A percentile compares a stretch with the other conserved stretches of the same genome.
phyloP scores from a whole-genome alignment of 1,284 basidiomycete species.

The Ceratobasidium sp. region DNA sequence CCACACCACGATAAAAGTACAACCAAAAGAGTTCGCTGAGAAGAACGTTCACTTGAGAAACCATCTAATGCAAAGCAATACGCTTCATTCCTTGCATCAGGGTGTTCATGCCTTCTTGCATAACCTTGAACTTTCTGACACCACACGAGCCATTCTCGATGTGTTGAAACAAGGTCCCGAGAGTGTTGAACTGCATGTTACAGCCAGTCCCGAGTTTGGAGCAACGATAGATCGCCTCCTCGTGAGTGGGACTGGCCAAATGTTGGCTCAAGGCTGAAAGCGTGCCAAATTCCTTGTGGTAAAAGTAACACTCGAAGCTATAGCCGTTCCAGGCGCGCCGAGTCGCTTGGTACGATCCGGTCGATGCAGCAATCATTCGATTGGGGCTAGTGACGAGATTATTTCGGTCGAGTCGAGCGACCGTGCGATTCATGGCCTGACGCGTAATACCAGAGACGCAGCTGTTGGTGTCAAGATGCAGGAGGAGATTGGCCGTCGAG shows the following conservation, averaged over 20 bases:
- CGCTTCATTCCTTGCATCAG: constrained; percentile 25
- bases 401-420: neutral
- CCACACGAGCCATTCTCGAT: constrained; percentile 41
- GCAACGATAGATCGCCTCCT: constrained; percentile 57
- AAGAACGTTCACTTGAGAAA: neutral
- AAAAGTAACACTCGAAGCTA: constrained; percentile 63
- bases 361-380: constrained; percentile 27
- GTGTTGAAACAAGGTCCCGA: constrained; percentile 37
- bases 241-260: constrained; percentile 58
- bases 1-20: too few relatives aligned
- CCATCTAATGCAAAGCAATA: neutral
- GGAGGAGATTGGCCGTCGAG: constrained; percentile 1
- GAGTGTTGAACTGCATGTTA: constrained; percentile 20
- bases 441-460: constrained; percentile 20
- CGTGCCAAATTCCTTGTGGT: constrained; percentile 54
- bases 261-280: constrained; percentile 60
- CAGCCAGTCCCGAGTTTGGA: constrained; percentile 49
- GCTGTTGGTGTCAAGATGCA: constrained; percentile 21
- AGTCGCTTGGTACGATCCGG: constrained; percentile 51
- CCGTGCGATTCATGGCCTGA: neutral
- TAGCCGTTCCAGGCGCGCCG: constrained; percentile 57
- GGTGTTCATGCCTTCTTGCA: constrained; percentile 28
- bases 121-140: constrained; percentile 28
- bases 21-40: neutral
- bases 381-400: constrained; percentile 26